Percentiles rank a stretch among this genome's conserved stretches.
Conservation (phyloP, 768 basidiomycete genomes). For the Macrolepiota albuminosa region DNA sequence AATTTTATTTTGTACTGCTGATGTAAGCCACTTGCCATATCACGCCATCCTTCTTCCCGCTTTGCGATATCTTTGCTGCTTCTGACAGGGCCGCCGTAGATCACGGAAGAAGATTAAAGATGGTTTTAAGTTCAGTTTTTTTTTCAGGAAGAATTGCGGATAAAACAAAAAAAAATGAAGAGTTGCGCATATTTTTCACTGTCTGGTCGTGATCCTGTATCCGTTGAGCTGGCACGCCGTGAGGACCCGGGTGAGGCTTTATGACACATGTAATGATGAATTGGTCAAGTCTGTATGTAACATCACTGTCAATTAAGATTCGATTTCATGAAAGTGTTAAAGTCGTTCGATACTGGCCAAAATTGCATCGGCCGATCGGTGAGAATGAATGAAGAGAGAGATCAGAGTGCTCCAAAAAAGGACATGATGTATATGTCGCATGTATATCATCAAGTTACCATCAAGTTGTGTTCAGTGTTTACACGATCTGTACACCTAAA, state of each 20-base stretch:
- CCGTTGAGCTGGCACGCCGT: not conserved
- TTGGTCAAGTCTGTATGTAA: not conserved
- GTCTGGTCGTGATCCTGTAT: not conserved
- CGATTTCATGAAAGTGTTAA: not conserved
- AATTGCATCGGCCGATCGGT: conserved; percentile 5
- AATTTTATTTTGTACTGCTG: conserved; percentile 18
- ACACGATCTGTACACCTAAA: conserved; percentile 34
- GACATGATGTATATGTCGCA: not conserved
- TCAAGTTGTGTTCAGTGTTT: conserved; percentile 5
- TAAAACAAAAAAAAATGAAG: not conserved
- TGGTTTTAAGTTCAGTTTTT: not conserved
- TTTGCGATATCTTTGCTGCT: not conserved
- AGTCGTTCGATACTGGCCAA: not conserved
- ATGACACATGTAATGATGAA: not conserved
- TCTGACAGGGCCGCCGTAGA: not conserved
- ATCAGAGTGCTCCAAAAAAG: not conserved
- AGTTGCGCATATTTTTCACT: not conserved
- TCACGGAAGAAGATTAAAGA: not conserved
- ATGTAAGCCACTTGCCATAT: conserved; percentile 16
- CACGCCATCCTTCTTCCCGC: conserved; percentile 25
- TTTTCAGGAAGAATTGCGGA: not conserved
- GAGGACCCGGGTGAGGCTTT: not conserved
- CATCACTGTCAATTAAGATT: not conserved
- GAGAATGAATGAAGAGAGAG: not conserved
- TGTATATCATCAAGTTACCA: conserved; percentile 3